These are phyloP conservation scores for Chrysoporthe puriensis DNA, from an alignment of 2,329 filamentous ascomycete species.

Conservation along the genomic window DNA sequence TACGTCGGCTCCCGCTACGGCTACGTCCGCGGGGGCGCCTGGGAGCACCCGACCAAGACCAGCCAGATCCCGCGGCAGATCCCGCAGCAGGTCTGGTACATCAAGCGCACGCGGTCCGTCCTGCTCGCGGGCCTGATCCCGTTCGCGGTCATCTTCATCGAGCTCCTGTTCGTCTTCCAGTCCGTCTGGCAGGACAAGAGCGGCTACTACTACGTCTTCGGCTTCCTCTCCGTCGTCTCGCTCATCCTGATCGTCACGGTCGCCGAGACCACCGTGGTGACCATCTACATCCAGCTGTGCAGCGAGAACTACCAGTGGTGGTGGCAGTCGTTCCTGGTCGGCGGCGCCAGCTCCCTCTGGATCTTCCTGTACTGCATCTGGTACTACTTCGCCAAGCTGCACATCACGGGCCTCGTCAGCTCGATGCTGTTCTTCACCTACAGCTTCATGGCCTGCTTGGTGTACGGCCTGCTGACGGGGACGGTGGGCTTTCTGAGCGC, in stretches of 20 bases:
- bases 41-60: constrained; percentile 83
- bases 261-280: constrained; percentile 81
- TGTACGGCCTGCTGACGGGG: constrained; percentile 80
- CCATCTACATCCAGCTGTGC: constrained; percentile 81
- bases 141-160: constrained; percentile 87
- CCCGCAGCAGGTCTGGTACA: constrained; percentile 76
- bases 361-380: constrained; percentile 82
- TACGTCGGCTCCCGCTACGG: constrained; percentile 81
- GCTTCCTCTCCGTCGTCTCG: constrained; percentile 77
- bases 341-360: constrained; percentile 77
- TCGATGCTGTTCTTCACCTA: constrained; percentile 85
- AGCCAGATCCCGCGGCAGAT: constrained; percentile 72
- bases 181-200: constrained; percentile 89
- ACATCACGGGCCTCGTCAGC: constrained; percentile 79
- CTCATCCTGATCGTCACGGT: constrained; percentile 75
- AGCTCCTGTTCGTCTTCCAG: constrained; percentile 85
- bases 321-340: constrained; percentile 86
- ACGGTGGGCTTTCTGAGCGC: constrained; percentile 84
- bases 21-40: constrained; percentile 67
- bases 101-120: constrained; percentile 63
- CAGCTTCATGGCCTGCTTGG: constrained; percentile 77
- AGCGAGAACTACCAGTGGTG: constrained; percentile 89
- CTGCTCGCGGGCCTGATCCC: constrained; percentile 78
- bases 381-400: constrained; percentile 81
- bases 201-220: constrained; percentile 90